phyloP scores from a whole-genome alignment of 768 basidiomycete species.

The Lactarius deliciosus region DNA sequence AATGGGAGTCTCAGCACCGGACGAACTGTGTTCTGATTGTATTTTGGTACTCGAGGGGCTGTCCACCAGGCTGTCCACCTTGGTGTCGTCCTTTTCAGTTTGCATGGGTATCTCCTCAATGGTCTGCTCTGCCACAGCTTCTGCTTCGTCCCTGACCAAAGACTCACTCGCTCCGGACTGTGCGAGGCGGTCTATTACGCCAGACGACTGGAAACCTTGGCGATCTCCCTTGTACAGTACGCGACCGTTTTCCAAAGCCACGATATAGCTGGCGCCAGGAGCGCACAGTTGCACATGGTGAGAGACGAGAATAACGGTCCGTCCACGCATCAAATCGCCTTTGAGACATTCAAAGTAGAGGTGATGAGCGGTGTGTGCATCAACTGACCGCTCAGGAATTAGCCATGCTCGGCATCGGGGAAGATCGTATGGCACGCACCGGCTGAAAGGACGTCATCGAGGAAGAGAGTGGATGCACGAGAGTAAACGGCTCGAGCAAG shows the following conservation, averaged over 20 bases:
- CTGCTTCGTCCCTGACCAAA: conserved; percentile 38
- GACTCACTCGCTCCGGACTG: conserved; percentile 49
- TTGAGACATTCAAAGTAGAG: conserved; percentile 76
- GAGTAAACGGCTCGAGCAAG: conserved; percentile 89
- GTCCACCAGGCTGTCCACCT: conserved; percentile 42
- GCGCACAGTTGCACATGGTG: conserved; percentile 91
- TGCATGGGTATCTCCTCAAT: conserved; percentile 26
- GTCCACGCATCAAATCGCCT: conserved; percentile 72
- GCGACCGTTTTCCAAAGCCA: conserved; percentile 78
- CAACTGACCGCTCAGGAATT: conserved; percentile 48
- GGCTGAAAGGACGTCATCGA: conserved; percentile 77
- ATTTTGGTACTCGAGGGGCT: conserved; percentile 23
- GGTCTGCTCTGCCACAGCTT: conserved; percentile 37
- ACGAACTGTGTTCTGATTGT: conserved; percentile 45
- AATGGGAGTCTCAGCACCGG: conserved; percentile 39
- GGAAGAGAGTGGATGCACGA: conserved; percentile 72
- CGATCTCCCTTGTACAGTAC: conserved; percentile 69
- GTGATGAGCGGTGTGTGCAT: conserved; percentile 82
- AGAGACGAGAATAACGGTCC: conserved; percentile 88
- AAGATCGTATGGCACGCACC: conserved; percentile 33
- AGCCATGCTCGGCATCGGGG: background rate
- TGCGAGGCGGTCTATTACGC: conserved; percentile 62
- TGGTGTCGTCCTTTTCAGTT: conserved; percentile 30
- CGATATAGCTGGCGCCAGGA: conserved; percentile 76
- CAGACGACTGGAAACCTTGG: conserved; percentile 64